Percentiles rank a stretch among this genome's conserved stretches.
These are phyloP conservation scores for Botrytis tulipae DNA, from an alignment of 2,329 filamentous ascomycete genomes.

Conservation along the genomic window DNA sequence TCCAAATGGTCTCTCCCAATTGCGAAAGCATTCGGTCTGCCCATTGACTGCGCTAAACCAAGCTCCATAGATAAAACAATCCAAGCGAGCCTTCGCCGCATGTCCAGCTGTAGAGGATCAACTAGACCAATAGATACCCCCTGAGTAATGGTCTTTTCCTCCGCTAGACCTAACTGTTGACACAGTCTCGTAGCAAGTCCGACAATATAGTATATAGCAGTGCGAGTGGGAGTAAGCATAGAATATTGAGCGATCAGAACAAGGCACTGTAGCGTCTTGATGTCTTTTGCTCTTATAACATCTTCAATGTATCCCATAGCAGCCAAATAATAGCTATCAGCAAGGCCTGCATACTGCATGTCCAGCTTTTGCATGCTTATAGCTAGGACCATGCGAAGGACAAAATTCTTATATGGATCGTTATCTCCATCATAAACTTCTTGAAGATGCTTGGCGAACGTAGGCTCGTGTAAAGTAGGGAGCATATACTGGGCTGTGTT, in stretches of 20 bases:
- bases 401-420: conserved; percentile 83
- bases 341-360: conserved; percentile 84
- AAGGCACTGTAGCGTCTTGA: conserved; percentile 87
- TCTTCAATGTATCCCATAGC: conserved; percentile 82
- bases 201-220: conserved; percentile 89
- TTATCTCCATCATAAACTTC: conserved; percentile 74
- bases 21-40: conserved; percentile 81
- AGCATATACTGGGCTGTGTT: conserved; percentile 78
- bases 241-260: conserved; percentile 88
- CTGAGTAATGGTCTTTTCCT: conserved; percentile 80
- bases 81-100: conserved; percentile 87
- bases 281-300: conserved; percentile 81
- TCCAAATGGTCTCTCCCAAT: conserved; percentile 80
- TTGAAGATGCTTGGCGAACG: conserved; percentile 72
- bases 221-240: conserved; percentile 84
- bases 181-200: conserved; percentile 84
- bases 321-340: conserved; percentile 91
- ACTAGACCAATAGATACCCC: conserved; percentile 54
- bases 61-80: conserved; percentile 85
- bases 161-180: conserved; percentile 82
- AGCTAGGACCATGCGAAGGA: conserved; percentile 86
- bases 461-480: conserved; percentile 81
- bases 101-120: conserved; percentile 77
- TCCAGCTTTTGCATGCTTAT: conserved; percentile 93
- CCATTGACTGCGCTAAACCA: conserved; percentile 82